Base-by-base conservation (phyloP, 2,329 filamentous ascomycete genomes). In the Colletotrichum sp. region DNA sequence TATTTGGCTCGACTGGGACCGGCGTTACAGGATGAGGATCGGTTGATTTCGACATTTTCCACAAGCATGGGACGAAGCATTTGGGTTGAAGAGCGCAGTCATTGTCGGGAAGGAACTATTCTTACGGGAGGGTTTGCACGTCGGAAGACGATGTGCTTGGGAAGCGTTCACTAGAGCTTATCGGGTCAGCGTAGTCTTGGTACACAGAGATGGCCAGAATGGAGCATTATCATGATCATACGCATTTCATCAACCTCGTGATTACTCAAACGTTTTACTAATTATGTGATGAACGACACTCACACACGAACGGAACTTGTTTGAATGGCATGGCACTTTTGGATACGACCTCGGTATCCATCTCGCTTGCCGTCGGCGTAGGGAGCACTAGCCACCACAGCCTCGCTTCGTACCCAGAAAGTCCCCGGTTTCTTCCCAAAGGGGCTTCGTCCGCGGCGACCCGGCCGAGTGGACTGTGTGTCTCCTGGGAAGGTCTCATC, bases 361-460 rank as follows among this genome's bases (percentile, higher is more conserved):
- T 70, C 15, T 74, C 74, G 74, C 71, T 76, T 76, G 34, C 21
- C 74, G 9, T 76, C 70, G 68, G 68, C 30, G 58, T 67, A 43
- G 26, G 15, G 34, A 48, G 71, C 74, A 76, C 64, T 58, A 74
- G 74, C 74, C 74, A 76, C 74, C 58, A 28, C 58, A 73, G 64
- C 70, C 70, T 73, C 43, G 64, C 70, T 58, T 69, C 21, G 69
- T 55, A 48, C 26, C 38, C 34, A 9, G 16, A 63, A 10, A 55
- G 71, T 43, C 67, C 61, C 72, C 72, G 68, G 71, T 72, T 72
- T 75, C 61, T 71, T 24, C 72, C 68, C 24, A 52, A 64, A 72
- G 21, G 58, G 63, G 67, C 55, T 58, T 72, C 58, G n/a, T 26
- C 69, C 61, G 58, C 43, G 72, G 67, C 60, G 68, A 74, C 58